A percentile compares a stretch with the other conserved stretches of the same genome.
phyloP scores from a whole-genome alignment of 257 asterid species.

The Solanum chilense region DNA sequence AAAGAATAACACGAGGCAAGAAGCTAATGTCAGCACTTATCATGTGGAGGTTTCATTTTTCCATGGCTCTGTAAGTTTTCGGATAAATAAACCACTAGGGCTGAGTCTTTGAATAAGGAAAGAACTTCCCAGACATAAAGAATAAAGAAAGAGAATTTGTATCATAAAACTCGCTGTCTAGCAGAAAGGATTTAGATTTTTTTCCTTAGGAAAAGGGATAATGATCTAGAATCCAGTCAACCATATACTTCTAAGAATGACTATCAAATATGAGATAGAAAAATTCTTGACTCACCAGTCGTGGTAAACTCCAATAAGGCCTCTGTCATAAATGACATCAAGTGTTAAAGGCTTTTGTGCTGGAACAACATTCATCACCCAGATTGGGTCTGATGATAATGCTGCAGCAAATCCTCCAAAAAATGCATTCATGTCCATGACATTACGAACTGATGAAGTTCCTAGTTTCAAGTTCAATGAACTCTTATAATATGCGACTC shows the following conservation, averaged over 20 bases:
- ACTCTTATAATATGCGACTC: constrained; percentile 69
- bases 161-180: background rate
- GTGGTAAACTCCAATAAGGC: constrained; percentile 86
- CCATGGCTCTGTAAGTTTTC: background rate
- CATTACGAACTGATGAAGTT: constrained; percentile 71
- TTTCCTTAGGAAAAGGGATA: background rate
- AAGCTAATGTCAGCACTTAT: background rate
- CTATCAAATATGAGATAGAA: background rate
- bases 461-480: constrained; percentile 70
- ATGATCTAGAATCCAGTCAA: background rate
- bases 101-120: background rate
- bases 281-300: constrained; percentile 59
- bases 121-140: background rate
- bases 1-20: background rate
- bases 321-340: constrained; percentile 84
- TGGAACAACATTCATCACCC: constrained; percentile 99
- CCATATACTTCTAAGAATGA: background rate
- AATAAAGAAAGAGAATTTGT: background rate
- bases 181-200: background rate
- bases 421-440: constrained; percentile 97
- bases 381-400: constrained; percentile 60
- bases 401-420: constrained; percentile 97
- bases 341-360: constrained; percentile 65
- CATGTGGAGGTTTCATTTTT: background rate
- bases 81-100: background rate